Evolutionary conservation across 495 filamentous ascomycete species (phyloP).

Genomic region (Corynascus novoguineensis): DNA sequence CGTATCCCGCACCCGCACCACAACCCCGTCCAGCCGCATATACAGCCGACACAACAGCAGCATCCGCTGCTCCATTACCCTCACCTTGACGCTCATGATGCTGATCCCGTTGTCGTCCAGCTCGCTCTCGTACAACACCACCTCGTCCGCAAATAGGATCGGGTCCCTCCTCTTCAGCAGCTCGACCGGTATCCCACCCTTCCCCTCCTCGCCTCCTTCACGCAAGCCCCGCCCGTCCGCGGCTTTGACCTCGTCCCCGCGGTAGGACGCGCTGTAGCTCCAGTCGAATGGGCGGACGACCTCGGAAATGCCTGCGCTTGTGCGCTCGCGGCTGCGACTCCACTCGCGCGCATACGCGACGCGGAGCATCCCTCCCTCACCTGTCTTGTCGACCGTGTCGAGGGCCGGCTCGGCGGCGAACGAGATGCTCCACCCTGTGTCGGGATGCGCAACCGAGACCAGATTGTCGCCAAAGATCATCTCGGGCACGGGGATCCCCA

Average conservation of each 20-base stretch:
- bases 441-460: slow-evolving; percentile 63
- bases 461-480: slow-evolving; percentile 99
- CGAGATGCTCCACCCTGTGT: slow-evolving; percentile 63
- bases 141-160: slow-evolving; percentile 90
- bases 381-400: slow-evolving; percentile 90
- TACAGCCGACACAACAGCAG: slow-evolving; percentile 84
- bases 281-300: slow-evolving; percentile 95
- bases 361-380: slow-evolving; percentile 67
- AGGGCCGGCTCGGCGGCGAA: slow-evolving; percentile 86
- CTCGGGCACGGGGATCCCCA: slow-evolving; percentile 85
- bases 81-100: slow-evolving; percentile 76
- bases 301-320: slow-evolving; percentile 84
- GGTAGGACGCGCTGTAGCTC: slow-evolving; percentile 88
- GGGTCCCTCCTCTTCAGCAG: slow-evolving; percentile 76
- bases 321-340: slow-evolving; percentile 77
- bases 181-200: slow-evolving; percentile 83
- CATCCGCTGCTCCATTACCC: slow-evolving; percentile 84
- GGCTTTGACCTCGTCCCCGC: slow-evolving; percentile 51
- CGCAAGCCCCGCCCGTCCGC: not conserved
- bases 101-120: slow-evolving; percentile 95
- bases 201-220: slow-evolving; percentile 21
- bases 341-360: slow-evolving; percentile 90
- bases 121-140: slow-evolving; percentile 94
- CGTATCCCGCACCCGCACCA: slow-evolving; percentile 83
- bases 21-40: slow-evolving; percentile 83